Base-by-base conservation (phyloP, 768 basidiomycete genomes). In the Gloeostereum incarnatum region DNA sequence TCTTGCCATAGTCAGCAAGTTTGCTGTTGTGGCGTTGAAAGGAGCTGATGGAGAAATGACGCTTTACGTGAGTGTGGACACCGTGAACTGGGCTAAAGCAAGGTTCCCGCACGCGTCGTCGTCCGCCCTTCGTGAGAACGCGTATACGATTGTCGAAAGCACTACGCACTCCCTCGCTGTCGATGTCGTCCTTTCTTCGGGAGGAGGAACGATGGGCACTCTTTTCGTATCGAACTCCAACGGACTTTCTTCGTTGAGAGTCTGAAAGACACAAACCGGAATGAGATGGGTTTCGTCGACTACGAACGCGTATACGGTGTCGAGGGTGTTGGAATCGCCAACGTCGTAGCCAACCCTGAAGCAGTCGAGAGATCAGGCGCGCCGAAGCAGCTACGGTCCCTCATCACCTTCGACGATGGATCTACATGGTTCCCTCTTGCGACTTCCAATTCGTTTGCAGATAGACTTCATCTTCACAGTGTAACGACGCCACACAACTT, bases 221-320 rank as follows among this genome's bases (percentile, higher is more conserved):
- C 63, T 99, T 10, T 99, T 97, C 65, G 83, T 94, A 39, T 87
- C 83, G 61, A 96, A 97, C 58, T 89, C 86, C 25, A 93, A 97
- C 49, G 96, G 96, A 96, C 92, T 10, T 93, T 78, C 59, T 99
- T 98, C 56, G 84, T 91, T 7, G 74, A 93, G 59, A 84, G 85
- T 49, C 67, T 99, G 42, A 75, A 81, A 60, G 81, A 94, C 52
- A 98, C 96, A 4, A 98, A 98, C 56, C 68, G 96, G 34, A 94
- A 98, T 56, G 66, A 72, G 31, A 59, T 68, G 42, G 96, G 93
- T 7, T 96, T 78, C 42, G 94, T 98, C 24, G 96, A 98, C 56
- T 98, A 81, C 49, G 96, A 99, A 62, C 77, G 74, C 42, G 57
- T 93, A 24, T 83, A 82, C 48, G 89, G 88, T 1, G 63, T 93